Evolutionary conservation across 2,329 filamentous ascomycete species (phyloP).

Genomic region (Alternaria ventricosa): DNA sequence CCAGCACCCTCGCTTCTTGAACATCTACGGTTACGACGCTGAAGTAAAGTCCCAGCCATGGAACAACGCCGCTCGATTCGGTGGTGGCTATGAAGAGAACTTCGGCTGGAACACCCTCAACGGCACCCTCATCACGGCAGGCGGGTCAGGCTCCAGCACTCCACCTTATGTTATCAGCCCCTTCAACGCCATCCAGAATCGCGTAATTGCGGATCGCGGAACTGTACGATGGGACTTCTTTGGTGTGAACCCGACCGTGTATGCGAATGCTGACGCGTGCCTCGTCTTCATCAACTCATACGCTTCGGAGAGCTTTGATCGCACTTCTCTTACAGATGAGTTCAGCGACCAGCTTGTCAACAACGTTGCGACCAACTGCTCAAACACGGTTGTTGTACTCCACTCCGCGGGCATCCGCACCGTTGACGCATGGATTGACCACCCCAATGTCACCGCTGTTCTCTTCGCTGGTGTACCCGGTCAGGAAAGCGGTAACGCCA

Average conservation of each 20-base stretch:
- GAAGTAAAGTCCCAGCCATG: slow-evolving; percentile 44
- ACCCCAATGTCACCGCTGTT: slow-evolving; percentile 80
- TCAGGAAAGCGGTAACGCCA: slow-evolving; percentile 78
- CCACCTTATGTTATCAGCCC: slow-evolving; percentile 51
- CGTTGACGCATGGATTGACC: slow-evolving; percentile 74
- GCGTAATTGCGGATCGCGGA: slow-evolving; percentile 36
- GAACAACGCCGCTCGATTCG: slow-evolving; percentile 47
- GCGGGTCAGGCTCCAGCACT: slow-evolving; percentile 49
- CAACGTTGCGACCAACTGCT: slow-evolving; percentile 54
- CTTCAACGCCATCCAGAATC: slow-evolving; percentile 48
- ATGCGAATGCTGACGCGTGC: slow-evolving; percentile 50
- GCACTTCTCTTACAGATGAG: slow-evolving; percentile 24
- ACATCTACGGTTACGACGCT: slow-evolving; percentile 51
- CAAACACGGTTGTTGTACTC: slow-evolving; percentile 59
- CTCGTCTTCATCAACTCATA: slow-evolving; percentile 66
- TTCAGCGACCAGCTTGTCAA: slow-evolving; percentile 49
- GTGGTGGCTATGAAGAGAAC: slow-evolving; percentile 50
- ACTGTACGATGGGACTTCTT: slow-evolving; percentile 47
- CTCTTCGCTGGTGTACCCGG: slow-evolving; percentile 81
- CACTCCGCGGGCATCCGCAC: slow-evolving; percentile 66
- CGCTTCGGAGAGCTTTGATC: slow-evolving; percentile 46
- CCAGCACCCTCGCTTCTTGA: slow-evolving; percentile 50
- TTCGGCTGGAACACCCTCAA: slow-evolving; percentile 43
- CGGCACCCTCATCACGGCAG: slow-evolving; percentile 52
- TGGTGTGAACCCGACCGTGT: slow-evolving; percentile 37